Base-by-base conservation (phyloP, 208 protist genomes). In the Balamuthia mandrillaris region DNA sequence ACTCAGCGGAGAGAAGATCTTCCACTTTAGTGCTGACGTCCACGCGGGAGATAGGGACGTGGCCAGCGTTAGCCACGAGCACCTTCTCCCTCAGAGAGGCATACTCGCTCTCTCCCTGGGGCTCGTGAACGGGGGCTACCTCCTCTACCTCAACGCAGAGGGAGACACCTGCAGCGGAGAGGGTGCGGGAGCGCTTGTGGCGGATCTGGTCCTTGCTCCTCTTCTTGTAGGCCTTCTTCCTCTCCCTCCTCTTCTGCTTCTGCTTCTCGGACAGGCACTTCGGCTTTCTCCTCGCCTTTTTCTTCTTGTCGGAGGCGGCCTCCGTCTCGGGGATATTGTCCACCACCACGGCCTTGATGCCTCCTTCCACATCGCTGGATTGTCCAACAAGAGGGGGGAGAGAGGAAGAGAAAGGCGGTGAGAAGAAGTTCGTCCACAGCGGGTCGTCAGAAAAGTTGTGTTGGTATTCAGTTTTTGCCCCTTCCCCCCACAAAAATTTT, bases 11-110 rank as follows among this genome's bases (percentile, higher is more conserved):
- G 18, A 74, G 35, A 14, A 74, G 63, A 35, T 74, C 63, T 29
- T 74, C 63, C 7, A 74, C 63, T n/a, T n/a, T n/a, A 3, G 63
- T 74, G 63, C 63, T 74, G n/a, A n/a, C n/a, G n/a, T n/a, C n/a
- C 63, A 74, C 63, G 16, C 39, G 42, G 37, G 24, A 33, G 63
- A 74, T 74, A 9, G 49, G 39, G 39, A 51, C 63, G 35, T 51
- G 42, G 9, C 39, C 4, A 10, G 63, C 29, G 35, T 12, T 74
- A 35, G 21, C 49, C 1, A 41, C 42, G 12, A 74, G 39, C 63
- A 51, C 63, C 37, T 74, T n/a, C 39, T 74, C 42, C 21, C 42
- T 41, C 49, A 41, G 29, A 6, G 12, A 18, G 63, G 49, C 7
- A 6, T 18, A 65, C 33, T 2, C 0, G 58, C 27, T 10, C 21